Evolutionary conservation across 148 eudicot species (phyloP), one percentile per base, ranked within the genome.

Genomic region (Agrostemma githago): DNA sequence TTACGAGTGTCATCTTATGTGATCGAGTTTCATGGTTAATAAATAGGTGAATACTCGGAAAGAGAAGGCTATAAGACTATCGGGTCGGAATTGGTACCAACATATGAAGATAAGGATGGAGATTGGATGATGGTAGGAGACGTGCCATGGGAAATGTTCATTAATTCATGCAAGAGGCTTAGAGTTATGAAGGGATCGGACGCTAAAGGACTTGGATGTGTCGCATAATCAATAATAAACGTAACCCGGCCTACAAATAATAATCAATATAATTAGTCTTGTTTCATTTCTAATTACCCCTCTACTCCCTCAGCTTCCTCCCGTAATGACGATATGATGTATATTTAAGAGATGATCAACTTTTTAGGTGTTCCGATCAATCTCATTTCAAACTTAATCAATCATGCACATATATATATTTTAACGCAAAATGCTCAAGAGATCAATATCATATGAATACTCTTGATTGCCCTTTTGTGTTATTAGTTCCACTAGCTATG

Each of bases 131-230:
- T 78, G 65, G 71, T 78, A 67, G 82, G 84, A 71, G 84, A 82
- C 67, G 84, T 82, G 0, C 84, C 84, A 61, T 82, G 84, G 84
- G 84, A 82, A 4, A 82, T 78, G 84, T 82, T 82, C 74, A 73
- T 54, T 73, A 75, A 8, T 68, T 66, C 84, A 43, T 82, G 84
- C 84, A 78, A 82, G 57, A 78, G 84, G 60, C 70, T 82, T 8
- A 78, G 84, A 68, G 68, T 82, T 26, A 79, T 82, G 82, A 82
- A 79, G 58, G 82, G 77, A 67, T 82, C 74, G 0, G 82, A 79
- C 16, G 82, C 79, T 8, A 78, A 62, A 72, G 82, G 84, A 17
- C 79, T 74, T 63, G 76, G 66, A 75, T 78, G 70, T 26, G 62
- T 76, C 16, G 42, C 75, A 41, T 66, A 75, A 71, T 57, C 6